phyloP scores from a whole-genome alignment of 106 monocot species.

The Xerophyta viscosa region DNA sequence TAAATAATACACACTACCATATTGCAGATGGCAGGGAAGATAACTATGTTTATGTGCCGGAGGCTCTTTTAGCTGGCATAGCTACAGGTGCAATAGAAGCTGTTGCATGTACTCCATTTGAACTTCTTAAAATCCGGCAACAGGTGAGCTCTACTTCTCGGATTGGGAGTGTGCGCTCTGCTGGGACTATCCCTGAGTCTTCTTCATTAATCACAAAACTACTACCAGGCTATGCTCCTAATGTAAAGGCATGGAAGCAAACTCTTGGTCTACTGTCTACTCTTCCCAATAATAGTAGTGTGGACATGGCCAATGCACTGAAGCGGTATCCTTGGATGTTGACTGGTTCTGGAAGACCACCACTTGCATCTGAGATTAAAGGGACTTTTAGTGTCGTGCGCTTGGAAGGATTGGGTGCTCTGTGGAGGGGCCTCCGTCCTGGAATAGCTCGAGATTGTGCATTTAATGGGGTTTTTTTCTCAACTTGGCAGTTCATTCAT shows the following conservation, averaged over 20 bases:
- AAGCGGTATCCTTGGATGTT: slow-evolving; percentile 90
- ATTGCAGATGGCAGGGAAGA: slow-evolving; percentile 93
- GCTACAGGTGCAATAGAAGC: slow-evolving; percentile 69
- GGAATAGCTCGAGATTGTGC: slow-evolving; percentile 72
- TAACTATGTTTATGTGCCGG: slow-evolving; percentile 74
- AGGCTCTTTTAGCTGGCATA: slow-evolving; percentile 82
- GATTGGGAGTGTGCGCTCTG: slow-evolving; percentile 11
- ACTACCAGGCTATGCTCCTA: slow-evolving; percentile 52
- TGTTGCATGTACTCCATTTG: slow-evolving; percentile 68
- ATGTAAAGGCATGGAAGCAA: slow-evolving; percentile 41
- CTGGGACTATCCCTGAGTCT: slow-evolving; percentile 13
- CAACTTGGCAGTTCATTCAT: slow-evolving; percentile 88
- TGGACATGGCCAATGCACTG: slow-evolving; percentile 40
- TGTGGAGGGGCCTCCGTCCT: slow-evolving; percentile 84
- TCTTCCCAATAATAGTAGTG: slow-evolving; percentile 37
- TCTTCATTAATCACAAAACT: slow-evolving; percentile 41
- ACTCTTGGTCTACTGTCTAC: slow-evolving; percentile 55
- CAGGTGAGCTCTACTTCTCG: slow-evolving; percentile 54
- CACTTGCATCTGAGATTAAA: slow-evolving; percentile 74
- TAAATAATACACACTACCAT: neutral
- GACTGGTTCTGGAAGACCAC: slow-evolving; percentile 83
- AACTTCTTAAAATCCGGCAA: slow-evolving; percentile 75
- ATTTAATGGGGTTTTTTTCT: slow-evolving; percentile 90
- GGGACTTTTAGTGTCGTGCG: slow-evolving; percentile 39
- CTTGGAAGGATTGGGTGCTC: slow-evolving; percentile 70